These are phyloP conservation scores for Xylariales sp. DNA, from an alignment of 2,329 filamentous ascomycete genomes.

Conservation along the genomic window DNA sequence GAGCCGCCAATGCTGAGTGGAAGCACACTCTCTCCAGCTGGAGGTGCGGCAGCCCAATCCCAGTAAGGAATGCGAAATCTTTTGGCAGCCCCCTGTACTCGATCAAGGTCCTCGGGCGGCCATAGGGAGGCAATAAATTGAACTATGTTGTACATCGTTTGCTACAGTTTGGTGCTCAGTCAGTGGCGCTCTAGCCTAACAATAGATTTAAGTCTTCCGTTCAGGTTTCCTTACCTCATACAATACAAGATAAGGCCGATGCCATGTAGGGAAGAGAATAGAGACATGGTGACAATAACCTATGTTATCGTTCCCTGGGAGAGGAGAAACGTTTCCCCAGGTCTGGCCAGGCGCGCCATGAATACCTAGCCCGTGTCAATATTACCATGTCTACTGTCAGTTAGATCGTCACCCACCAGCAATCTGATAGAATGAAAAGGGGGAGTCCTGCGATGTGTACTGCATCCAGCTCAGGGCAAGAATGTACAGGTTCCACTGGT, in stretches of 20 bases:
- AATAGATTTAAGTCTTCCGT: background rate
- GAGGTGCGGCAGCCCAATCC: conserved; percentile 67
- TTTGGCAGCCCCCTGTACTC: conserved; percentile 63
- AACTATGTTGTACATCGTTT: conserved; percentile 50
- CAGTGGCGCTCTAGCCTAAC: background rate
- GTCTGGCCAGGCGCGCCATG: conserved; percentile 77
- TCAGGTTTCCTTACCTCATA: conserved; percentile 60
- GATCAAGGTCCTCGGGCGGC: conserved; percentile 57
- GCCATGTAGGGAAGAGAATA: conserved; percentile 83
- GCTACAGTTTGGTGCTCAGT: conserved; percentile 50
- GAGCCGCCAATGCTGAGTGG: conserved; percentile 60
- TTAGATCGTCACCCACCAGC: conserved; percentile 63
- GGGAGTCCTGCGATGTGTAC: conserved; percentile 69
- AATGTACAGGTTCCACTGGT: conserved; percentile 81
- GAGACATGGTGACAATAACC: conserved; percentile 85
- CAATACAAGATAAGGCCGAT: conserved; percentile 79
- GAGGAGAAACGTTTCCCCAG: conserved; percentile 65
- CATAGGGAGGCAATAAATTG: conserved; percentile 51
- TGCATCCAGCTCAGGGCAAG: conserved; percentile 80
- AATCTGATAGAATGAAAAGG: conserved; percentile 82
- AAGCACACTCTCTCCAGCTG: conserved; percentile 60
- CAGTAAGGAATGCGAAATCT: conserved; percentile 69
- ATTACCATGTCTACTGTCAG: conserved; percentile 9
- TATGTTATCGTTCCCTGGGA: conserved; percentile 62
- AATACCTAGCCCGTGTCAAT: conserved; percentile 66